Percentiles rank a stretch among this genome's conserved stretches.
Conservation (phyloP, 1,284 basidiomycete species). For the Trichosporon sp. region DNA sequence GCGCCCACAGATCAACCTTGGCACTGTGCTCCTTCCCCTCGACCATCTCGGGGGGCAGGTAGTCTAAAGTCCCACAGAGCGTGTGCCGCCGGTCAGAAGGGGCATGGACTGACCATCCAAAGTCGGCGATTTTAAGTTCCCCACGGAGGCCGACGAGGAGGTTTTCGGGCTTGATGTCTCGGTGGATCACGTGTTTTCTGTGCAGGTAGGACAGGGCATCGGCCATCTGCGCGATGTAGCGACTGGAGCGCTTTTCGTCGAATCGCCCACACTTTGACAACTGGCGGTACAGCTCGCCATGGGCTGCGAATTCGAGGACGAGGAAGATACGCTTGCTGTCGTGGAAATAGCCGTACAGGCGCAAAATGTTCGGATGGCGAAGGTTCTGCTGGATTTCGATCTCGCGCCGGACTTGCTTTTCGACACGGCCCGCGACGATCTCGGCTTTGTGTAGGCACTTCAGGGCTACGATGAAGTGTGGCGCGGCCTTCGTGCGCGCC, state of each 20-base stretch:
- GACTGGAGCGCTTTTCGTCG: conserved; percentile 74
- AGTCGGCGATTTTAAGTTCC: conserved; percentile 97
- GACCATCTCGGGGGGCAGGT: conserved; percentile 98
- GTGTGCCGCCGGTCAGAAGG: conserved; percentile 83
- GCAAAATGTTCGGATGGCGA: conserved; percentile 88
- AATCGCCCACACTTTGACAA: conserved; percentile 79
- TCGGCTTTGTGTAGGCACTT: conserved; percentile 98
- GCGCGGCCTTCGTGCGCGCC: conserved; percentile 82
- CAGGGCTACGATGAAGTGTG: conserved; percentile 90
- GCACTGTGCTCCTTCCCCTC: conserved; percentile 58
- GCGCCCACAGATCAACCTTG: conserved; percentile 78
- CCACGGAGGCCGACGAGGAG: conserved; percentile 85
- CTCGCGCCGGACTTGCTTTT: conserved; percentile 93
- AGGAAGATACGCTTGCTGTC: conserved; percentile 92
- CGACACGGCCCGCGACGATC: conserved; percentile 78
- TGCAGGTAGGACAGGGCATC: conserved; percentile 92
- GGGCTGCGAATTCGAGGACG: conserved; percentile 93
- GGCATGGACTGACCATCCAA: conserved; percentile 98
- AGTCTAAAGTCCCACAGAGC: conserved; percentile 92
- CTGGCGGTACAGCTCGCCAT: conserved; percentile 94
- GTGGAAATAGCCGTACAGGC: conserved; percentile 96
- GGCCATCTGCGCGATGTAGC: conserved; percentile 96
- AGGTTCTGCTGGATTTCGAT: conserved; percentile 99
- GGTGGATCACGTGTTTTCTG: conserved; percentile 93
- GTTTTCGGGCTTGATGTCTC: conserved; percentile 99